Conservation (phyloP, 306 rosid species). For the Dryas alaskensis region DNA sequence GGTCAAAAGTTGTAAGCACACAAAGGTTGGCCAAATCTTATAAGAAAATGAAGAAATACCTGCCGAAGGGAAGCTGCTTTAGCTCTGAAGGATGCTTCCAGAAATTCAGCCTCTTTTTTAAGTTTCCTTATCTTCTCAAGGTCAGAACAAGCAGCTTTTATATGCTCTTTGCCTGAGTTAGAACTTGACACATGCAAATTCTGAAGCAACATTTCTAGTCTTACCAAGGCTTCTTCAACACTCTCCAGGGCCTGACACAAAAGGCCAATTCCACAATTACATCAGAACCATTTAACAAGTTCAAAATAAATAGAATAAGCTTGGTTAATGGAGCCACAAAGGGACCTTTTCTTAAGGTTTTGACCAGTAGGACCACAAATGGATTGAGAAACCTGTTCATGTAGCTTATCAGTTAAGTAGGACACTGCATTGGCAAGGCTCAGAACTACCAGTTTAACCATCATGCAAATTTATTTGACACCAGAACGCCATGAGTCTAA, state of each 20-base stretch:
- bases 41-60: slow-evolving; percentile 37
- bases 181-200: slow-evolving; percentile 81
- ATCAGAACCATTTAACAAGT: slow-evolving; percentile 18
- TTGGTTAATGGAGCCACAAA: neutral
- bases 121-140: slow-evolving; percentile 93
- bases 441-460: neutral
- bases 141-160: slow-evolving; percentile 98
- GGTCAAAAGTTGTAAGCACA: neutral
- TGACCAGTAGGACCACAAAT: slow-evolving; percentile 5
- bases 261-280: slow-evolving; percentile 25
- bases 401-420: neutral
- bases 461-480: neutral
- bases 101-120: slow-evolving; percentile 92
- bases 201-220: slow-evolving; percentile 92
- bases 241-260: slow-evolving; percentile 78
- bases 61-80: slow-evolving; percentile 85
- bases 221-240: slow-evolving; percentile 78
- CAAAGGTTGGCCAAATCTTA: slow-evolving; percentile 14
- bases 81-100: slow-evolving; percentile 94
- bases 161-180: slow-evolving; percentile 84
- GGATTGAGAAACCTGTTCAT: neutral
- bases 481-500: neutral
- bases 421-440: neutral
- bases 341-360: neutral
- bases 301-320: slow-evolving; percentile 24